Conservation (phyloP, 768 basidiomycete genomes). For the Lactarius akahatsu region DNA sequence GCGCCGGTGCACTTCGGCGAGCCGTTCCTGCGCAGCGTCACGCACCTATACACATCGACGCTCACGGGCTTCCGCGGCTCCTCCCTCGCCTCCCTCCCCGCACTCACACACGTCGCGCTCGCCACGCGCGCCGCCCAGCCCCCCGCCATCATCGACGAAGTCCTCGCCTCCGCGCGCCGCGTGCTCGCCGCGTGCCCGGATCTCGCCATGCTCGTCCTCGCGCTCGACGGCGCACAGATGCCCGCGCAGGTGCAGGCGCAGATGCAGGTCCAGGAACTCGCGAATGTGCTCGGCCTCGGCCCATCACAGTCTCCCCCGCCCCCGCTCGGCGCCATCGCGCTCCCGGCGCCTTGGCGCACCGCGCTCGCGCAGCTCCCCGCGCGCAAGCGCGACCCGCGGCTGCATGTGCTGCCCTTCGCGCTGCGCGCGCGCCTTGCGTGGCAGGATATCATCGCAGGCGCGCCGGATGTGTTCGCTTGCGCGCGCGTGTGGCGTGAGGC, state of each 20-base stretch:
- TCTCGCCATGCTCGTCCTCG: conserved; percentile 27
- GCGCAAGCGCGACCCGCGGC: conserved; percentile 23
- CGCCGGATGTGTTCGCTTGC: conserved; percentile 22
- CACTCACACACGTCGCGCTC: conserved; percentile 27
- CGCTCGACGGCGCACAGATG: conserved; percentile 13
- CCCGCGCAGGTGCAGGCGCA: neutral
- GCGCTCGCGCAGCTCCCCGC: neutral
- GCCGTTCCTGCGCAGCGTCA: conserved; percentile 22
- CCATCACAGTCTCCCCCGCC: too few relatives aligned
- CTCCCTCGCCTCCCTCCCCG: conserved; percentile 17
- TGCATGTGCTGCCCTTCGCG: conserved; percentile 25
- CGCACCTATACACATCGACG: conserved; percentile 28
- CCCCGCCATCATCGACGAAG: conserved; percentile 5
- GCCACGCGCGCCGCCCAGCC: conserved; percentile 25
- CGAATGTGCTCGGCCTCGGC: neutral
- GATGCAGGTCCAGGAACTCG: neutral
- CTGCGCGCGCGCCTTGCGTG: conserved; percentile 27
- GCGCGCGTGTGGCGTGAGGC: conserved; percentile 25
- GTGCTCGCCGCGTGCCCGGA: conserved; percentile 19
- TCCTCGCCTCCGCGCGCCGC: conserved; percentile 1
- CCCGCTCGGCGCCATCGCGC: neutral
- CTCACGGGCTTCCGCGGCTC: conserved; percentile 27
- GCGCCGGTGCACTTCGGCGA: conserved; percentile 26
- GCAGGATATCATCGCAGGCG: conserved; percentile 9
- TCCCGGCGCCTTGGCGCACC: conserved; percentile 6